Conservation (phyloP, 2,329 filamentous ascomycete genomes). For the Boeremia lycopersici region DNA sequence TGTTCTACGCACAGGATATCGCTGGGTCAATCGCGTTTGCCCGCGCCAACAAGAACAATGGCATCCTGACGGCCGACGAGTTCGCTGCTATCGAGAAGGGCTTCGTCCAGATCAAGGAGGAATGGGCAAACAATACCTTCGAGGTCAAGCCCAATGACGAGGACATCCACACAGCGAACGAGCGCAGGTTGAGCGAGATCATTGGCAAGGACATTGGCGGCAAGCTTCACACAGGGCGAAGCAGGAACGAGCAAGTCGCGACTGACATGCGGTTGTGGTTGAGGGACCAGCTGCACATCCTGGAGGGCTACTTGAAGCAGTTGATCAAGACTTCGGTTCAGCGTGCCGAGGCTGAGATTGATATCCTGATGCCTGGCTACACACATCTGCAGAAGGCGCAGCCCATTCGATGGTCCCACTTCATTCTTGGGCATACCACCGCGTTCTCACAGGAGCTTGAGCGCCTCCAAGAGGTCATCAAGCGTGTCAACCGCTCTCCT, state of each 20-base stretch:
- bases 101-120: slow-evolving; percentile 62
- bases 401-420: slow-evolving; percentile 82
- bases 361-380: slow-evolving; percentile 84
- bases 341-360: slow-evolving; percentile 76
- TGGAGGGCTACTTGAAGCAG: slow-evolving; percentile 71
- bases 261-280: slow-evolving; percentile 92
- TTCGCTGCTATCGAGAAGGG: slow-evolving; percentile 77
- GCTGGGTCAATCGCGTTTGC: slow-evolving; percentile 81
- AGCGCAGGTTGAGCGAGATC: slow-evolving; percentile 70
- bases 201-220: slow-evolving; percentile 85
- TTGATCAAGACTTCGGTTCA: slow-evolving; percentile 72
- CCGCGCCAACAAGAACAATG: slow-evolving; percentile 75
- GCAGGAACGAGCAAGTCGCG: slow-evolving; percentile 87
- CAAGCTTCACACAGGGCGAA: slow-evolving; percentile 87
- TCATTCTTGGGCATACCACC: slow-evolving; percentile 76
- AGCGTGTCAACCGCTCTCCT: slow-evolving; percentile 73
- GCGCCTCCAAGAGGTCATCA: slow-evolving; percentile 73
- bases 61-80: slow-evolving; percentile 75
- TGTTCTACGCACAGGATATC: slow-evolving; percentile 81
- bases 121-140: slow-evolving; percentile 56
- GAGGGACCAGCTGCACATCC: slow-evolving; percentile 71
- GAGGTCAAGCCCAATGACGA: slow-evolving; percentile 57
- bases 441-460: slow-evolving; percentile 77
- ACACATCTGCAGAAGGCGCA: slow-evolving; percentile 85
- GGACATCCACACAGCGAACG: slow-evolving; percentile 63